Evolutionary conservation across 352 stramenopile genomes (phyloP), one percentile per base, ranked within the genome.

Genomic region (Phytophthora litchii): DNA sequence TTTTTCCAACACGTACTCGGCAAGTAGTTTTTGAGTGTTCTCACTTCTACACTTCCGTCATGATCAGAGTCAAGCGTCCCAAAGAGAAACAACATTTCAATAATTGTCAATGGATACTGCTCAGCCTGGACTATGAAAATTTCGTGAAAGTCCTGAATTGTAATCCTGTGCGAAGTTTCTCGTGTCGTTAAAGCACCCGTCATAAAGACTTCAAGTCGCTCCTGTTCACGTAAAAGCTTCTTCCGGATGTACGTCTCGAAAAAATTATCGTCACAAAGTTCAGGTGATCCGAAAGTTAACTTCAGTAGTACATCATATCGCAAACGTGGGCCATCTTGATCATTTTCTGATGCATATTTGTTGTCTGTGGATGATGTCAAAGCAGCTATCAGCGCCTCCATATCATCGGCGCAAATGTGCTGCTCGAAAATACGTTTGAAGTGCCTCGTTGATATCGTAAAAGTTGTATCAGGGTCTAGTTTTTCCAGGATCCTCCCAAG

Each of bases 271-370:
- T 83, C 73, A 1, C 64, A 54, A 6, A 86, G 49, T 10, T 60
- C 44, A 2, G 73, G 73, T 4, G 53, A 60, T 6, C 75, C 75
- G 56, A 88, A 88, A 3, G 84, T 34, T 16, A 88, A 36, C 27
- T 72, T 72, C 42, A 89, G 66, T 4, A 89, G 56, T 5, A 89
- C 60, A 12, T 87, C 80, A 20, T 85, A 89, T 10, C 77, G 61
- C 3, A 87, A 51, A 3, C 11, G 31, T 11, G 6, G 20, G 4
- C 6, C 35, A 53, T 9, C 17, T 31, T 29, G 17, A 10, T 10
- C n/a, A 7, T 12, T 16, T 19, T 49, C n/a, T 12, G 55, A 27
- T 3, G 11, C n/a, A 19, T 1, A 13, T 40, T 11, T 23, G 14
- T 11, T n/a, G 16, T 55, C 38, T 0, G 45, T 4, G 29, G 4